phyloP scores from a whole-genome alignment of 192 early-diverging fungal genomes.

The Coemansia sp. region DNA sequence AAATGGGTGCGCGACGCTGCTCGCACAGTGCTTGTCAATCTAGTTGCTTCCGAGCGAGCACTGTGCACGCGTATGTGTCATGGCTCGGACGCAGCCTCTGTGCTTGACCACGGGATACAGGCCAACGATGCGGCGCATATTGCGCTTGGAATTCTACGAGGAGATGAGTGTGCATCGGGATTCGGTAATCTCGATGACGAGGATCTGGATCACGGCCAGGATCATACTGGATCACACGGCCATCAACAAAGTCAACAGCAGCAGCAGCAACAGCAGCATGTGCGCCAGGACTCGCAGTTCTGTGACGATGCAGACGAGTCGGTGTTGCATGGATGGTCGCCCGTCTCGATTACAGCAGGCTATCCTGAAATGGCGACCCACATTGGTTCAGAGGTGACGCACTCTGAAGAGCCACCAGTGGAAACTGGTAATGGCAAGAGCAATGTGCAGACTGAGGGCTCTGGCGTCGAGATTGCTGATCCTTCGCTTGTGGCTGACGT shows the following conservation, averaged over 20 bases:
- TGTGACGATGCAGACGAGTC: conserved; percentile 15
- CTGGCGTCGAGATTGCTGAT: conserved; percentile 17
- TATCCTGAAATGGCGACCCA: background rate
- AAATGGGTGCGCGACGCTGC: conserved; percentile 47
- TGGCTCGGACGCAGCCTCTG: background rate
- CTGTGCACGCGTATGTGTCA: conserved; percentile 7
- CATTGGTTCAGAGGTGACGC: background rate
- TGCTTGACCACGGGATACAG: background rate
- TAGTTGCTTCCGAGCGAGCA: conserved; percentile 32
- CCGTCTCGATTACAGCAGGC: conserved; percentile 2
- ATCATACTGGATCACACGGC: background rate
- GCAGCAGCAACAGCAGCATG: background rate
- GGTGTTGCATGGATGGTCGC: conserved; percentile 27
- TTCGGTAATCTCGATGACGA: conserved; percentile 41
- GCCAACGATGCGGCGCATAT: conserved; percentile 36
- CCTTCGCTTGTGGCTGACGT: conserved; percentile 39
- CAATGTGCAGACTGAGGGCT: background rate
- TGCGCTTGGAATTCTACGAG: conserved; percentile 27
- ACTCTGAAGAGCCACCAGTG: background rate
- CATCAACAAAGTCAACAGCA: too few relatives aligned
- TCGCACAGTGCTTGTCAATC: conserved; percentile 37
- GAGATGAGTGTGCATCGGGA: conserved; percentile 34
- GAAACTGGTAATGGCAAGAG: background rate
- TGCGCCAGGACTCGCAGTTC: conserved; percentile 1
- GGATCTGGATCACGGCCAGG: background rate